A percentile compares a stretch with the other conserved stretches of the same genome.
Evolutionary conservation across 2,329 filamentous ascomycete species (phyloP).

Genomic region (Penicillium sp.): DNA sequence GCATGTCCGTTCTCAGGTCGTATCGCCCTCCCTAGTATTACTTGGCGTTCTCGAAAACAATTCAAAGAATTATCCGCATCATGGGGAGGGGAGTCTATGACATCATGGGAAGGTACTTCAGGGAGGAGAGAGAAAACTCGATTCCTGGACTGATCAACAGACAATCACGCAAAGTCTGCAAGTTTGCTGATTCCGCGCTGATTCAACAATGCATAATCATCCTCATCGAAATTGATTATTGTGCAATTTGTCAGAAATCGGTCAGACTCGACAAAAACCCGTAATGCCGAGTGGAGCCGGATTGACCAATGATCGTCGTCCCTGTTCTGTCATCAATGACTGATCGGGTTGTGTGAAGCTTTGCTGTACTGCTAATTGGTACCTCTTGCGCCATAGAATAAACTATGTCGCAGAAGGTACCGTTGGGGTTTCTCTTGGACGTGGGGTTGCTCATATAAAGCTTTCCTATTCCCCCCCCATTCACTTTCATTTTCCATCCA

Average conservation of each 20-base stretch:
- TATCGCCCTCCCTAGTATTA: neutral
- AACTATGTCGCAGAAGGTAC: constrained; percentile 7
- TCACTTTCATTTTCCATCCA: constrained; percentile 1
- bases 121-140: neutral
- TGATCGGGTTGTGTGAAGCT: constrained; percentile 17
- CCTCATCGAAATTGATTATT: neutral
- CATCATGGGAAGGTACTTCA: neutral
- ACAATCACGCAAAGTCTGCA: neutral
- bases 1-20: constrained; percentile 4
- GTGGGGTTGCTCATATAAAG: constrained; percentile 9
- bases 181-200: neutral
- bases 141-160: neutral
- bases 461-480: constrained; percentile 2
- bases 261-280: constrained; percentile 31
- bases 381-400: neutral
- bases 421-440: neutral
- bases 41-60: neutral
- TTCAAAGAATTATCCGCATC: neutral
- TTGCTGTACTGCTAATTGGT: constrained; percentile 16
- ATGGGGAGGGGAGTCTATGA: constrained; percentile 11
- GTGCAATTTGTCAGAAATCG: constrained; percentile 34
- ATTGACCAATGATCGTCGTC: constrained; percentile 14
- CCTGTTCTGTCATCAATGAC: constrained; percentile 30
- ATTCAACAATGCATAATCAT: neutral
- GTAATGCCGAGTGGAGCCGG: constrained; percentile 12